A percentile compares a stretch with the other conserved stretches of the same genome.
Evolutionary conservation across 2,329 filamentous ascomycete species (phyloP).

Genomic region (Penicillium sp.): DNA sequence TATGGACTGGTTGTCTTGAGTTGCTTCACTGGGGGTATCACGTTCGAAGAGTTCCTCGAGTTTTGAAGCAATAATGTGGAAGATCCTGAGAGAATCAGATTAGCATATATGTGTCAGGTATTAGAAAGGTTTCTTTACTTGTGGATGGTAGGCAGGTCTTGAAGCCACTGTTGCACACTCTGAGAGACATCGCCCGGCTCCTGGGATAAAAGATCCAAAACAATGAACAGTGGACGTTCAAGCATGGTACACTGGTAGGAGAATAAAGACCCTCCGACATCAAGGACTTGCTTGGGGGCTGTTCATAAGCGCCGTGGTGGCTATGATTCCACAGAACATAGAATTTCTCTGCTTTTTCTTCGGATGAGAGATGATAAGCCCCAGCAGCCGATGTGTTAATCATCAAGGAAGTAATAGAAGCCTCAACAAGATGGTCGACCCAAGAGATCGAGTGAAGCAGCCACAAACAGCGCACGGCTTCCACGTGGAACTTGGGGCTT

Average conservation of each 20-base stretch:
- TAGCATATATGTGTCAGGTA: slow-evolving; percentile 15
- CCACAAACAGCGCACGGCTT: slow-evolving; percentile 82
- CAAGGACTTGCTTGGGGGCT: slow-evolving; percentile 30
- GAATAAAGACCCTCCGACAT: slow-evolving; percentile 26
- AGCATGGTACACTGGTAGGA: slow-evolving; percentile 57
- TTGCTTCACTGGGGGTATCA: slow-evolving; percentile 14
- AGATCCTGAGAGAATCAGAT: slow-evolving; percentile 26
- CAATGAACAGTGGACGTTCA: slow-evolving; percentile 71
- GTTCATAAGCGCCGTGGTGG: slow-evolving; percentile 37
- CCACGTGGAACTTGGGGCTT: slow-evolving; percentile 88
- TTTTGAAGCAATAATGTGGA: slow-evolving; percentile 34
- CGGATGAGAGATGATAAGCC: slow-evolving; percentile 28
- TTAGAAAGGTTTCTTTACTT: slow-evolving; percentile 28
- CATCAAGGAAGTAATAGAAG: slow-evolving; percentile 66
- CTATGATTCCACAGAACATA: slow-evolving; percentile 43
- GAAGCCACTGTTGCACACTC: slow-evolving; percentile 75
- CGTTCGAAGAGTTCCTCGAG: slow-evolving; percentile 32
- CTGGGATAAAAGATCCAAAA: slow-evolving; percentile 72
- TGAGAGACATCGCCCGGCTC: slow-evolving; percentile 69
- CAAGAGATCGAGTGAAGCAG: slow-evolving; percentile 69
- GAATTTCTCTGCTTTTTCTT: slow-evolving; percentile 37
- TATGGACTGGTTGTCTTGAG: slow-evolving; percentile 45
- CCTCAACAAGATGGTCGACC: slow-evolving; percentile 70
- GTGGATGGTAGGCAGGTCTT: slow-evolving; percentile 49
- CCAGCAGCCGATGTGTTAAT: slow-evolving; percentile 42